Percentiles rank a stretch among this genome's conserved stretches.
Conservation (phyloP, 495 filamentous ascomycete genomes). For the Aspergillus heteromorphus region DNA sequence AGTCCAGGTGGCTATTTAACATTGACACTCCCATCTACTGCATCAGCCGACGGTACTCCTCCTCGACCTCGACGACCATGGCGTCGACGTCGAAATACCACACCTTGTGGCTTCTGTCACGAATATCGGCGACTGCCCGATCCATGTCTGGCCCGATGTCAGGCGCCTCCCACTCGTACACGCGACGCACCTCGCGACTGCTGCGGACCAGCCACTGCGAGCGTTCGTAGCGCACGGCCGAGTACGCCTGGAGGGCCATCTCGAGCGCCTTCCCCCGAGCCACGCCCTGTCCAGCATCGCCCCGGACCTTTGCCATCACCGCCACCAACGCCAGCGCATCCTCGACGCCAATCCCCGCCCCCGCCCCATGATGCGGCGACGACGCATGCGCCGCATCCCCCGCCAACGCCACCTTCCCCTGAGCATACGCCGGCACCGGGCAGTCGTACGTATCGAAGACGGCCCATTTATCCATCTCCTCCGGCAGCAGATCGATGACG, state of each 20-base stretch:
- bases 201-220: constrained; percentile 24
- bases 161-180: constrained; percentile 22
- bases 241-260: constrained; percentile 10
- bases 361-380: constrained; percentile 44
- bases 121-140: constrained; percentile 21
- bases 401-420: constrained; percentile 35
- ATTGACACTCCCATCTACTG: too few species aligned
- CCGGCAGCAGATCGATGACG: constrained; percentile 38
- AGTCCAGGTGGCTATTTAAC: too few species aligned
- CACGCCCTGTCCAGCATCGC: background rate
- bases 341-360: constrained; percentile 49
- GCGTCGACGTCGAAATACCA: constrained; percentile 31
- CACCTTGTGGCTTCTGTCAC: constrained; percentile 21
- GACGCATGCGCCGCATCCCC: constrained; percentile 44
- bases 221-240: constrained; percentile 11
- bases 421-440: constrained; percentile 34
- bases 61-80: constrained; percentile 21
- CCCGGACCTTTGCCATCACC: constrained; percentile 16
- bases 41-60: background rate
- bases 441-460: constrained; percentile 48
- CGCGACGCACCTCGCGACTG: constrained; percentile 20
- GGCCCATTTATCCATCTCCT: constrained; percentile 46
- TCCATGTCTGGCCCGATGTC: constrained; percentile 13
- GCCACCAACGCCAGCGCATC: constrained; percentile 36
- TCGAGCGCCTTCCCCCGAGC: constrained; percentile 1